Base-by-base conservation (phyloP, 805 yeast genomes). In the Nakazawaea molendinolei region DNA sequence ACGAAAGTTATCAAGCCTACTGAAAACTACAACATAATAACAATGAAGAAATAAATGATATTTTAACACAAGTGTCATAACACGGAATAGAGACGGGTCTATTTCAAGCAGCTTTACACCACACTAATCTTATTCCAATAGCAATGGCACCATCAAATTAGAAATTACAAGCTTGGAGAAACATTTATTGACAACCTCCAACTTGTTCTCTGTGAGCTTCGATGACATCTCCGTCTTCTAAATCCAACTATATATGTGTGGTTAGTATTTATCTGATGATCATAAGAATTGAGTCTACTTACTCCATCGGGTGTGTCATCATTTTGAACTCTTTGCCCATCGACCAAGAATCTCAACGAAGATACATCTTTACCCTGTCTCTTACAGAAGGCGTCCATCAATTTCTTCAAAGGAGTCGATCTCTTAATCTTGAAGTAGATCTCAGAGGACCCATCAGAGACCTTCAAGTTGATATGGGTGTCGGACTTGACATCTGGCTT, bases 151-250 rank as follows among this genome's bases (percentile, higher is more conserved):
- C 6, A 24, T n/a, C 8, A 24, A 8, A 8, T 15, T 12, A 24
- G 6, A 7, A 24, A 24, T 12, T 24, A 8, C 10, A 14, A 28
- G 16, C 8, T 8, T n/a, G 16, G 6, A 28, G 10, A 15, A 28
- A 28, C 28, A 12, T 25, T 16, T 28, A 28, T 6, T 19, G 10
- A 31, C 24, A 26, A 23, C 79, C 86, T 44, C 94, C 85, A 39
- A 80, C 80, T 66, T 92, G 99, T 61, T 89, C 96, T 61, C 92
- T 80, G 60, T 87, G 95, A 7, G 96, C 98, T 62, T 92, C 99
- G 47, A 92, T 89, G 47, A 84, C 84, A 59, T 92, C 98, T 48
- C 90, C 90, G 57, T 92, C 96, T 61, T 85, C 95, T 76, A 92
- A 78, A 34, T 86, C 97, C 51, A 92, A 71, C 49, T 58, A 33